Percentiles rank a stretch among this genome's conserved stretches.
Evolutionary conservation across 148 eudicot genomes (phyloP).

Genomic region (Chenopodium suecicum): DNA sequence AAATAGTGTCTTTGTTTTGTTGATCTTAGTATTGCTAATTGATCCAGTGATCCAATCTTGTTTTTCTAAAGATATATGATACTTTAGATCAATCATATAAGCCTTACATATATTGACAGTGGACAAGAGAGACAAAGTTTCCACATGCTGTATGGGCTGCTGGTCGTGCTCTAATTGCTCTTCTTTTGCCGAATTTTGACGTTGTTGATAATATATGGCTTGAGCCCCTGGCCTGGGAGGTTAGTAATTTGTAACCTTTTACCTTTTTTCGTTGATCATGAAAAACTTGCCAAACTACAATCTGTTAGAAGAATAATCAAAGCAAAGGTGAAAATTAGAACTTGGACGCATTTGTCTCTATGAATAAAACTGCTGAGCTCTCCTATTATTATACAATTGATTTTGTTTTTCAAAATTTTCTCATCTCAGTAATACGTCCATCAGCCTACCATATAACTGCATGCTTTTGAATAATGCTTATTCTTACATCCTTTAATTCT

Average conservation of each 20-base stretch:
- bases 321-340: not conserved
- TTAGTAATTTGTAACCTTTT: constrained; percentile 24
- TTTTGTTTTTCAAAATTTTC: not conserved
- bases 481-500: not conserved
- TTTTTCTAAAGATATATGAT: not conserved
- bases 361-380: not conserved
- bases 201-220: constrained; percentile 88
- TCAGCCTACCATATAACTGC: not conserved
- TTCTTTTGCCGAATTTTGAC: constrained; percentile 89
- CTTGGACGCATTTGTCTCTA: not conserved
- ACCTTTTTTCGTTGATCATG: not conserved
- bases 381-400: not conserved
- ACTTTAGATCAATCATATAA: not conserved
- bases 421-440: not conserved
- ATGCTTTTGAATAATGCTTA: not conserved
- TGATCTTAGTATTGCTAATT: not conserved
- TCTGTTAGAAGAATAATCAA: not conserved
- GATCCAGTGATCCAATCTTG: constrained; percentile 9
- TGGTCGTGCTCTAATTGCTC: constrained; percentile 85
- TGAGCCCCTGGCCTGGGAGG: constrained; percentile 94
- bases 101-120: constrained; percentile 39
- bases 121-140: constrained; percentile 80
- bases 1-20: not conserved
- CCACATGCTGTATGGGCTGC: constrained; percentile 99
- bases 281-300: constrained; percentile 16